These are phyloP conservation scores for Colletotrichum australisinense DNA, from an alignment of 2,329 filamentous ascomycete species.

Conservation along the genomic window DNA sequence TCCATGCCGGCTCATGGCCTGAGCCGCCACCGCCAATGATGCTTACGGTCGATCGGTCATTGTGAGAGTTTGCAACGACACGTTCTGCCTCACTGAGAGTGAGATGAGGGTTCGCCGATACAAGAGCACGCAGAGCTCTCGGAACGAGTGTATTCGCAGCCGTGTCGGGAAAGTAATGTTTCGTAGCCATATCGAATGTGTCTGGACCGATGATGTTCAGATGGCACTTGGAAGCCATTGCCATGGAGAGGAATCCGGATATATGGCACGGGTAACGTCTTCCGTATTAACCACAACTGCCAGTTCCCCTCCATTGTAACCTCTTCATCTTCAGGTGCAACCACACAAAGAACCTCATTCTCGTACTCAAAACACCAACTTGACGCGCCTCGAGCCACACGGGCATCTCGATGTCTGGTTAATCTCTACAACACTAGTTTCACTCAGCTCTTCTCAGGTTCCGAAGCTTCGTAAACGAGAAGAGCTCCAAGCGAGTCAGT, in stretches of 20 bases:
- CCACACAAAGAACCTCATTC: not conserved
- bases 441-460: not conserved
- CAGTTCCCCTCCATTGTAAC: not conserved
- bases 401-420: not conserved
- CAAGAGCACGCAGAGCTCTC: slow-evolving; percentile 39
- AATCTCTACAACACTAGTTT: not conserved
- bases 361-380: no score
- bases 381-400: slow-evolving; percentile 15
- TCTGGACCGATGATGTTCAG: not conserved
- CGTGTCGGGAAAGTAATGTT: slow-evolving; percentile 37
- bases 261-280: not conserved
- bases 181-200: slow-evolving; percentile 31
- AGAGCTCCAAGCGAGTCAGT: not conserved
- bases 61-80: slow-evolving; percentile 51
- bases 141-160: slow-evolving; percentile 41
- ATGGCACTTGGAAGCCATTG: not conserved
- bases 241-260: slow-evolving; percentile 3
- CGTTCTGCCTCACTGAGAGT: slow-evolving; percentile 55
- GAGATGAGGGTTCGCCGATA: slow-evolving; percentile 43
- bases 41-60: slow-evolving; percentile 40
- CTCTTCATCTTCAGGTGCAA: not conserved
- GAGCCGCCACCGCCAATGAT: slow-evolving; percentile 77
- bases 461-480: not conserved
- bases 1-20: slow-evolving; percentile 80
- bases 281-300: not conserved